These are phyloP conservation scores for Oidiodendron maius DNA, from an alignment of 495 filamentous ascomycete genomes.

Conservation along the genomic window DNA sequence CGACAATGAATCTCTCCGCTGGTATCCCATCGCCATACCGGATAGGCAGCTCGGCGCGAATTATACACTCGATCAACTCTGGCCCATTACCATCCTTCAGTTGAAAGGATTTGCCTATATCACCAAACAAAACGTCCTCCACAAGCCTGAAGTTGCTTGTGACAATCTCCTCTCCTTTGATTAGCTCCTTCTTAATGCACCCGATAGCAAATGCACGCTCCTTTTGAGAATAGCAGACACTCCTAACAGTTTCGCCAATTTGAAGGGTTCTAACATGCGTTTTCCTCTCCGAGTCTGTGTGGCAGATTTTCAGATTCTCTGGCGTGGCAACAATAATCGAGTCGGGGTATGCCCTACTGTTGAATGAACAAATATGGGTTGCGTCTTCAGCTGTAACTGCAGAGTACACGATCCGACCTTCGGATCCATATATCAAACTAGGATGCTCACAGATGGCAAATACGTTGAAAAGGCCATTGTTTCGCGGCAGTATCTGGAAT, in stretches of 20 bases:
- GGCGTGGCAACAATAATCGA: slow-evolving; percentile 77
- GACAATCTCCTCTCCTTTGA: slow-evolving; percentile 40
- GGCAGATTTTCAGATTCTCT: slow-evolving; percentile 68
- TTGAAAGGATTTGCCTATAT: slow-evolving; percentile 33
- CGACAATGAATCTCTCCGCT: slow-evolving; percentile 80
- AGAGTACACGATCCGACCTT: slow-evolving; percentile 86
- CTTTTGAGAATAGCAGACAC: slow-evolving; percentile 76
- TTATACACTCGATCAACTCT: slow-evolving; percentile 81
- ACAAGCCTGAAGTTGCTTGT: slow-evolving; percentile 44
- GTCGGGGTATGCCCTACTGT: slow-evolving; percentile 72
- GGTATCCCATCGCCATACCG: slow-evolving; percentile 44
- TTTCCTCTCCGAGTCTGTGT: slow-evolving; percentile 76
- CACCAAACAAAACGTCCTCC: slow-evolving; percentile 44
- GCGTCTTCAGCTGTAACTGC: slow-evolving; percentile 91
- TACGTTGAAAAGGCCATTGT: slow-evolving; percentile 62
- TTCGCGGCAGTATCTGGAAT: slow-evolving; percentile 68
- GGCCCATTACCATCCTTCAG: slow-evolving; percentile 48
- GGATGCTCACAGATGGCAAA: slow-evolving; percentile 94
- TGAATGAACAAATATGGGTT: slow-evolving; percentile 72
- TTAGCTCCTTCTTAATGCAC: slow-evolving; percentile 60
- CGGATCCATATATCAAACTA: slow-evolving; percentile 82
- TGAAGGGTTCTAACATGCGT: slow-evolving; percentile 79
- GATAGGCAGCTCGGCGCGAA: slow-evolving; percentile 67
- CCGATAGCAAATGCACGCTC: slow-evolving; percentile 83
- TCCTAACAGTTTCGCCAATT: slow-evolving; percentile 76